Evolutionary conservation across 805 yeast genomes (phyloP).

Genomic region (Clavispora fructus): DNA sequence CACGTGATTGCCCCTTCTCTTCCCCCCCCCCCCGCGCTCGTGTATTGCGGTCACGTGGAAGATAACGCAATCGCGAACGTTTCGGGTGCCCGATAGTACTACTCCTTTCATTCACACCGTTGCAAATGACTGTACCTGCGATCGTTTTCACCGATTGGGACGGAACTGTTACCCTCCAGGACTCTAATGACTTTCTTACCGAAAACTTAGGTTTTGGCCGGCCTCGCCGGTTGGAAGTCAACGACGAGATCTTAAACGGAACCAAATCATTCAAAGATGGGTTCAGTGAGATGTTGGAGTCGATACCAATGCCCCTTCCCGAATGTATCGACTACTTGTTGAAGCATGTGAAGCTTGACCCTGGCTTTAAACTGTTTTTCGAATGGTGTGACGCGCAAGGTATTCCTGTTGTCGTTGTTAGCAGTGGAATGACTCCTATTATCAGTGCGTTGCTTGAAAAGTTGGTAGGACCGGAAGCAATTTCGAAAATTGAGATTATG

Average conservation of each 20-base stretch:
- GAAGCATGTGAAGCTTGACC: slow-evolving; percentile 69
- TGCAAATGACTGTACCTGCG: slow-evolving; percentile 38
- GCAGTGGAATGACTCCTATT: slow-evolving; percentile 92
- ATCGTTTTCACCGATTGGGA: slow-evolving; percentile 97
- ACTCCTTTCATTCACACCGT: not conserved
- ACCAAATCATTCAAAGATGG: slow-evolving; percentile 73
- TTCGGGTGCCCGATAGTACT: not conserved
- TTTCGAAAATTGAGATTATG: slow-evolving; percentile 67
- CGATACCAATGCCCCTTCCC: slow-evolving; percentile 68
- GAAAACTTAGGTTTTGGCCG: slow-evolving; percentile 86
- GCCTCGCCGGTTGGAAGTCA: slow-evolving; percentile 58
- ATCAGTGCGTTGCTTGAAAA: slow-evolving; percentile 70
- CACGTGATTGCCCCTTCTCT: no score
- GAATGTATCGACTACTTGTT: slow-evolving; percentile 72
- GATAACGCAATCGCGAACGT: not conserved
- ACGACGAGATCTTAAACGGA: slow-evolving; percentile 68
- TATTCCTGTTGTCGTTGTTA: slow-evolving; percentile 82
- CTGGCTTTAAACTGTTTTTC: slow-evolving; percentile 82
- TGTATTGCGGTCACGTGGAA: not conserved
- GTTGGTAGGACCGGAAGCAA: slow-evolving; percentile 73
- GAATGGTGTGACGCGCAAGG: slow-evolving; percentile 67
- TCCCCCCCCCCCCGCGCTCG: no score
- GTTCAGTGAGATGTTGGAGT: slow-evolving; percentile 77
- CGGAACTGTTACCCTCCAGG: slow-evolving; percentile 94
- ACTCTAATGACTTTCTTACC: slow-evolving; percentile 87